Evolutionary conservation across 2,329 filamentous ascomycete species (phyloP), one percentile per base, ranked within the genome.

Genomic region (Paracoccidioides lutzii): DNA sequence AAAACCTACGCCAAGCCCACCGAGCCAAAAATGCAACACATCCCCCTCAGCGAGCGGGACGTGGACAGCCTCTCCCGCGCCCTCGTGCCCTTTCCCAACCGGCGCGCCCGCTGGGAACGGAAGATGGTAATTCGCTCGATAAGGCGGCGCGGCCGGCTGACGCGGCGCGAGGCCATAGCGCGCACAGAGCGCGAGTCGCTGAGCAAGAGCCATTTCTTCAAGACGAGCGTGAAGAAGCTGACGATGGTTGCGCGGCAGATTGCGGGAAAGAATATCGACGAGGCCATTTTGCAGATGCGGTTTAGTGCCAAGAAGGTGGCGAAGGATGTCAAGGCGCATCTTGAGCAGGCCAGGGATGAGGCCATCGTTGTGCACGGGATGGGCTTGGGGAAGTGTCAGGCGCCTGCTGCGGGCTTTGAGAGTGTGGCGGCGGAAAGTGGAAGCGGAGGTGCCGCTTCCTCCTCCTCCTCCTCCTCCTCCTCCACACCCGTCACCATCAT

Each of bases 271-370:
- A 84, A 85, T n/a, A 78, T 98, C 59, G 89, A 94, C 57, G 90
- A 98, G 40, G 93, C 93, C 12, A 88, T 97, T 62, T 74, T 87
- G 55, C 93, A 98, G 77, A 95, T 98, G 88, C 82, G 85, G 55
- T 97, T 91, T 75, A 91, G 85, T 70, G 88, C 89, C 77, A 98
- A 98, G 81, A 91, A 90, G 75, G 87, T 86, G 60, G 88, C 91
- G 5, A 77, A 81, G 62, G 89, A 95, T 65, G 82, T 97, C 33
- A 76, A 81, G 62, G 84, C 82, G 66, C 87, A 93, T 66, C 76
- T 98, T 15, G 82, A 93, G 66, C 80, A 87, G 64, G 90, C 91
- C 1, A 81, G 85, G 57, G 88, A 95, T 66, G 76, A 85, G 65
- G 93, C 93, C 40, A 77, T 95, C 61, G 87, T 87, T 14, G 79